Conservation (phyloP, 2,329 filamentous ascomycete genomes). For the Gliomastix tumulicola region DNA sequence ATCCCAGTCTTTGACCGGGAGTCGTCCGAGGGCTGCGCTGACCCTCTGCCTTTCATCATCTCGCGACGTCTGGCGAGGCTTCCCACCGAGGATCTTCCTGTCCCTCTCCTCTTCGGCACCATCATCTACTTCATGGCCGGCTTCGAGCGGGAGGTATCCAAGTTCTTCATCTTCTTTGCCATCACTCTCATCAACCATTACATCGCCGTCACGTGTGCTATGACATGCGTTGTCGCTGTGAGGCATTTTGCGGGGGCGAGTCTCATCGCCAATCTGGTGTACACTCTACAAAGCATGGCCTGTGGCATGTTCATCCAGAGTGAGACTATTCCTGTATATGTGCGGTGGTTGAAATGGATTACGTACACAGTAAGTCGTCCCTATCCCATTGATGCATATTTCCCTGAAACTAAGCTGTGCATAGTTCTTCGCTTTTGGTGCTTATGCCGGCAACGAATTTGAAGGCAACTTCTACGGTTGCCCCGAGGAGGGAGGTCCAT, state of each 20-base stretch:
- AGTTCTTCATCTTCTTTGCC: conserved; percentile 68
- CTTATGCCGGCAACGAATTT: conserved; percentile 68
- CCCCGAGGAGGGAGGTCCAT: conserved; percentile 52
- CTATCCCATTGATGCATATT: neutral
- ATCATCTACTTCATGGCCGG: conserved; percentile 77
- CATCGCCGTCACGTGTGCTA: conserved; percentile 65
- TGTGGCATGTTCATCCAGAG: conserved; percentile 73
- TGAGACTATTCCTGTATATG: conserved; percentile 67
- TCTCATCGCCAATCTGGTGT: conserved; percentile 64
- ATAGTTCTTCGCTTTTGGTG: conserved; percentile 64
- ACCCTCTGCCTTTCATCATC: conserved; percentile 61
- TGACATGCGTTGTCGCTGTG: conserved; percentile 57
- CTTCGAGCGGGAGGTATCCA: conserved; percentile 53
- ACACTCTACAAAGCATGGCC: conserved; percentile 66
- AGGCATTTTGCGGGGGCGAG: conserved; percentile 65
- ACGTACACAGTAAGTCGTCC: conserved; percentile 44
- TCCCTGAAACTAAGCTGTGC: conserved; percentile 8
- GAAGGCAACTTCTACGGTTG: conserved; percentile 66
- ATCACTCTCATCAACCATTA: conserved; percentile 66
- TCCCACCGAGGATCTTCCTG: conserved; percentile 64
- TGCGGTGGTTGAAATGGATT: conserved; percentile 70
- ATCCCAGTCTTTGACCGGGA: conserved; percentile 73
- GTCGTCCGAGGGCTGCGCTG: conserved; percentile 64
- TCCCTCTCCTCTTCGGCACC: conserved; percentile 62
- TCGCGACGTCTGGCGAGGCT: conserved; percentile 64